Percentiles rank a stretch among this genome's conserved stretches.
These are phyloP conservation scores for Alternaria metachromatica DNA, from an alignment of 2,329 filamentous ascomycete genomes.

Conservation along the genomic window DNA sequence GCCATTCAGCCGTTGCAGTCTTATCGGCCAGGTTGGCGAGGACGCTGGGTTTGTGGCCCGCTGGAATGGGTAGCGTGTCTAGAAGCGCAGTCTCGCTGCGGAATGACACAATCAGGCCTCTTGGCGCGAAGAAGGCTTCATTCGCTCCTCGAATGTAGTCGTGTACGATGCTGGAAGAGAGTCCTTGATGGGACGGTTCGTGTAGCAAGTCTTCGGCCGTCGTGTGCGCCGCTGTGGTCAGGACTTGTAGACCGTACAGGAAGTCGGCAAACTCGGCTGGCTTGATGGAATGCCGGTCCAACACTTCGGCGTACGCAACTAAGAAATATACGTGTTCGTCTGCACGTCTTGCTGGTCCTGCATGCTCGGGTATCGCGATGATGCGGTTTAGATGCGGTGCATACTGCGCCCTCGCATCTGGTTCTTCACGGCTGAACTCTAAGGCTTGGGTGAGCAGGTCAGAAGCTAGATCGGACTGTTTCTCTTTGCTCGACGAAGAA, in stretches of 20 bases:
- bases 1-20: slow-evolving; percentile 15
- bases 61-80: slow-evolving; percentile 25
- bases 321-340: slow-evolving; percentile 31
- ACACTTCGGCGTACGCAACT: slow-evolving; percentile 37
- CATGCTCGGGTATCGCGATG: slow-evolving; percentile 37
- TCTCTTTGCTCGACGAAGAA: background rate
- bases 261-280: slow-evolving; percentile 42
- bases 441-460: slow-evolving; percentile 31
- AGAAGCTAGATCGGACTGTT: slow-evolving; percentile 7
- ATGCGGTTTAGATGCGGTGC: slow-evolving; percentile 30
- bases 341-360: background rate
- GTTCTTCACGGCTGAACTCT: slow-evolving; percentile 33
- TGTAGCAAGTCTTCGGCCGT: slow-evolving; percentile 13
- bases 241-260: slow-evolving; percentile 41
- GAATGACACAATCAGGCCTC: slow-evolving; percentile 36
- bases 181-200: background rate
- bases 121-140: slow-evolving; percentile 42
- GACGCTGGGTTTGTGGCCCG: slow-evolving; percentile 31
- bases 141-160: slow-evolving; percentile 40
- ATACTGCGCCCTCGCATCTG: slow-evolving; percentile 31
- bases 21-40: slow-evolving; percentile 24
- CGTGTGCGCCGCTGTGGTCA: slow-evolving; percentile 25
- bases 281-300: slow-evolving; percentile 38
- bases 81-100: slow-evolving; percentile 32
- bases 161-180: slow-evolving; percentile 16